Evolutionary conservation across 768 basidiomycete species (phyloP).

Genomic region (Panus rudis): DNA sequence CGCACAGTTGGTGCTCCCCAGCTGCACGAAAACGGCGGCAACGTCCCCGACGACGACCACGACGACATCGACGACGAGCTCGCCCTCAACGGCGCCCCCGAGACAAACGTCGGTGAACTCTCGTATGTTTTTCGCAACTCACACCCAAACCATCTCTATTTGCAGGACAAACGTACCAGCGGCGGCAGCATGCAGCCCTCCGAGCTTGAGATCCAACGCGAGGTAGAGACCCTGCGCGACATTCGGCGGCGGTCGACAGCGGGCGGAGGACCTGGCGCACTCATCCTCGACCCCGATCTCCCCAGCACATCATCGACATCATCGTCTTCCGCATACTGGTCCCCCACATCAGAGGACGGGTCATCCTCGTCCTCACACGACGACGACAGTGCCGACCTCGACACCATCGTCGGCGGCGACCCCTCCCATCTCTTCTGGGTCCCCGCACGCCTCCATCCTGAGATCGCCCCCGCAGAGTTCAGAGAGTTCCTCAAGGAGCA

Average conservation of each 20-base stretch:
- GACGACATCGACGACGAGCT: too few species aligned
- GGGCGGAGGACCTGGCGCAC: slow-evolving; percentile 68
- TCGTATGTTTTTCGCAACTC: too few species aligned
- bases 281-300: slow-evolving; percentile 88
- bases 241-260: slow-evolving; percentile 78
- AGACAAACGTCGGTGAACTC: too few species aligned
- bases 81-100: too few species aligned
- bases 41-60: too few species aligned
- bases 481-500: slow-evolving; percentile 93
- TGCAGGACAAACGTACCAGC: too few species aligned
- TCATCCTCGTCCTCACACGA: slow-evolving; percentile 34
- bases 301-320: slow-evolving; percentile 63
- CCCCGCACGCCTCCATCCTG: slow-evolving; percentile 92
- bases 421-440: slow-evolving; percentile 97
- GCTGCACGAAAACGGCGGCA: too few species aligned
- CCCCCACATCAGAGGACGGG: slow-evolving; percentile 27
- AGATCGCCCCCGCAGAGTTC: slow-evolving; percentile 96
- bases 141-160: too few species aligned
- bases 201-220: slow-evolving; percentile 78
- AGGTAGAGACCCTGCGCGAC: slow-evolving; percentile 80
- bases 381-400: slow-evolving; percentile 32
- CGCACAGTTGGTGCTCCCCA: too few species aligned
- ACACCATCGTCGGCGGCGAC: slow-evolving; percentile 47
- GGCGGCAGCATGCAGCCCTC: slow-evolving; percentile 54
- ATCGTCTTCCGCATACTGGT: slow-evolving; percentile 26